Evolutionary conservation across 2,329 filamentous ascomycete species (phyloP), one percentile per base, ranked within the genome.

Genomic region (Diaporthe sp.): DNA sequence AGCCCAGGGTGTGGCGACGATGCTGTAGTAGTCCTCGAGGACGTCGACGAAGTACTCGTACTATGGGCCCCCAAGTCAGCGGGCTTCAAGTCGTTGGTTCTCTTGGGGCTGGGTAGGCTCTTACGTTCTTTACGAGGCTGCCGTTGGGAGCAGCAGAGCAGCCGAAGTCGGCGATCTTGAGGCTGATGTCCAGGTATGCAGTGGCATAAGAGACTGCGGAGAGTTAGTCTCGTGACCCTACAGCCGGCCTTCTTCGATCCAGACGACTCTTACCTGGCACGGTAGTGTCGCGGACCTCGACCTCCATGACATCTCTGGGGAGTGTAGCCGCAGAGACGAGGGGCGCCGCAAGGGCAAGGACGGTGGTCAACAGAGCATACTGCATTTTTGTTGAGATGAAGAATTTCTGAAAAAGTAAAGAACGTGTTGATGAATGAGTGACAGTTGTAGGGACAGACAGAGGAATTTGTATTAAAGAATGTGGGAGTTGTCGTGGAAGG

Each of bases 21-120:
- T 12, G 31, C 46, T 62, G 58, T 51, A 53, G 58, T 67, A 73
- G 46, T 73, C 58, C 46, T 39, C 71, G 25, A 73, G 71, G 31
- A 67, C 71, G n/a, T 73, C 71, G 71, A 73, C 71, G 58, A 73
- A 73, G 44, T 73, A 65, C 31, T 39, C 51, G 59, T 73, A 73
- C 71, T 73, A 22, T n/a, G 15, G 8, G 9, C 17, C 1, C n/a
- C n/a, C 19, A 34, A 12, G 34, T 65, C 12, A 65, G 58, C 22
- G 4, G n/a, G 17, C 15, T 53, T 68, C 62, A 22, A 25, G 1
- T n/a, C 10, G n/a, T 13, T 17, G 5, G 3, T n/a, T 1, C 9
- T 62, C 5, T 9, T 19, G n/a, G 22, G 42, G 42, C n/a, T n/a
- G 13, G 19, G 34, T 25, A 6, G 5, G 3, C 22, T 28, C 71